A percentile compares a stretch with the other conserved stretches of the same genome.
phyloP scores from a whole-genome alignment of 495 filamentous ascomycete species.

The Peziza echinospora region DNA sequence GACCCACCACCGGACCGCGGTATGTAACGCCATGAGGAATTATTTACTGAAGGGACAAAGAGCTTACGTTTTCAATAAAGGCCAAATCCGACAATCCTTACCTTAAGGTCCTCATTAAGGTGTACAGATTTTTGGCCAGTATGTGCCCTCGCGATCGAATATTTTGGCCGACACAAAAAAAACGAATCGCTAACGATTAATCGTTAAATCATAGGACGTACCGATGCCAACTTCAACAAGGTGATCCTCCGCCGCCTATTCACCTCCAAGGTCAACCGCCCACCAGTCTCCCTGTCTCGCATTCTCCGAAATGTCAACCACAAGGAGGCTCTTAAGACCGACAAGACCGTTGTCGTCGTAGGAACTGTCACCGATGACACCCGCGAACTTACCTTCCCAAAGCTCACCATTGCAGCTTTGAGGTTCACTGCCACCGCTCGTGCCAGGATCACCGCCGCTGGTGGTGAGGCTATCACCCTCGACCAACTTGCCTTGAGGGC shows the following conservation, averaged over 20 bases:
- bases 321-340: constrained; percentile 23
- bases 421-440: constrained; percentile 90
- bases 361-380: constrained; percentile 94
- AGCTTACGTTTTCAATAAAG: not conserved
- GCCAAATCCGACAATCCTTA: constrained; percentile 97
- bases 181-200: not conserved
- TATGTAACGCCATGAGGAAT: too few relatives aligned
- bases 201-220: constrained; percentile 43
- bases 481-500: constrained; percentile 87
- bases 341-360: constrained; percentile 79
- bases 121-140: constrained; percentile 97
- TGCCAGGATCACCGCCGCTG: constrained; percentile 74
- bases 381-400: constrained; percentile 70
- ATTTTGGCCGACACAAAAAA: not conserved
- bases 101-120: constrained; percentile 91
- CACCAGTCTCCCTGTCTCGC: constrained; percentile 78
- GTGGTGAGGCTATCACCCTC: constrained; percentile 81
- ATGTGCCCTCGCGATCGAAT: constrained; percentile 24
- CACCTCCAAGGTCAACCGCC: constrained; percentile 92
- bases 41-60: constrained; percentile 20
- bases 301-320: constrained; percentile 48
- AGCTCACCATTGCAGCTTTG: constrained; percentile 76
- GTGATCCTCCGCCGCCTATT: constrained; percentile 87
- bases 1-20: constrained; percentile 16
- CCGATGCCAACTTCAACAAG: constrained; percentile 93